A percentile compares a stretch with the other conserved stretches of the same genome.
phyloP scores from a whole-genome alignment of 2,329 filamentous ascomycete genomes.

The Trichoderma harzianum region DNA sequence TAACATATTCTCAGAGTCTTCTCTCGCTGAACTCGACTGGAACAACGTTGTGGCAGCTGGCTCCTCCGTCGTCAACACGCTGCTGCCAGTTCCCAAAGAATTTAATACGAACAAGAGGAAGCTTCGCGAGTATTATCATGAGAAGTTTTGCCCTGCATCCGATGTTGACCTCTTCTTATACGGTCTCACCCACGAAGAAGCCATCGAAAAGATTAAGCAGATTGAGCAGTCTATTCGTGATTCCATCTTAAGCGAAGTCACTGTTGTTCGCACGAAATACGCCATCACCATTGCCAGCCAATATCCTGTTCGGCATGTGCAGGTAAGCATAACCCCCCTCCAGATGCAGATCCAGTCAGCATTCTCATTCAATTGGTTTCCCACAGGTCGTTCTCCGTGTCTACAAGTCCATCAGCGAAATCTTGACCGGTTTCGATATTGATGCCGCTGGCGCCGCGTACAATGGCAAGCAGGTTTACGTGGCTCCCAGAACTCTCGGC shows the following conservation, averaged over 20 bases:
- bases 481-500: constrained; percentile 70
- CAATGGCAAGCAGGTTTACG: constrained; percentile 76
- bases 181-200: constrained; percentile 71
- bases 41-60: constrained; percentile 78
- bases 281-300: constrained; percentile 82
- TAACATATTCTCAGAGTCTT: constrained; percentile 75
- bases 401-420: constrained; percentile 80
- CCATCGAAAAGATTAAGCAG: constrained; percentile 77
- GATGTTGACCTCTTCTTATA: constrained; percentile 88
- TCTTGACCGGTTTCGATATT: constrained; percentile 84
- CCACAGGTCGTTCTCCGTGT: constrained; percentile 74
- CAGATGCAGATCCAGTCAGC: background rate
- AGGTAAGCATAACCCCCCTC: constrained; percentile 36
- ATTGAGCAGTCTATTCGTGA: constrained; percentile 75
- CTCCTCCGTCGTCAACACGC: constrained; percentile 74
- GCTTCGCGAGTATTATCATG: constrained; percentile 73
- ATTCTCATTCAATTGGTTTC: background rate
- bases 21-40: constrained; percentile 75
- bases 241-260: constrained; percentile 77
- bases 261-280: constrained; percentile 80
- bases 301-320: constrained; percentile 78
- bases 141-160: constrained; percentile 75
- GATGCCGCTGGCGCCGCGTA: constrained; percentile 80
- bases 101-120: constrained; percentile 60
- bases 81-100: constrained; percentile 65